Evolutionary conservation across 352 stramenopile genomes (phyloP).

Genomic region (Phytophthora citricola): DNA sequence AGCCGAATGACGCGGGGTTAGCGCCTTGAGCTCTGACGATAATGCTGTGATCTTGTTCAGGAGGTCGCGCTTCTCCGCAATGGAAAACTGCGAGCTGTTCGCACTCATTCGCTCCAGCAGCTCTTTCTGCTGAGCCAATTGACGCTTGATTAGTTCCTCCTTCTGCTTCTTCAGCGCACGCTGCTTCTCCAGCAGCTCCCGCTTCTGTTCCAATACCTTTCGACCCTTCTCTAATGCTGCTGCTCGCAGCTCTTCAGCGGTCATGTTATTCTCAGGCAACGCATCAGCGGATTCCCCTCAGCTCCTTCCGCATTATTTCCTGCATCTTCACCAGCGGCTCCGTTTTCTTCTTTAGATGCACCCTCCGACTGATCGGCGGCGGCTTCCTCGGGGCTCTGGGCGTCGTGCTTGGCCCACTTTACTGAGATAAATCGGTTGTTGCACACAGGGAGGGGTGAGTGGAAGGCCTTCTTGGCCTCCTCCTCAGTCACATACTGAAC

Average conservation of each 20-base stretch:
- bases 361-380: slow-evolving; percentile 44
- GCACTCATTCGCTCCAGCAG: slow-evolving; percentile 83
- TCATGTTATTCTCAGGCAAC: slow-evolving; percentile 66
- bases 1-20: slow-evolving; percentile 46
- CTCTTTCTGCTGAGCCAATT: slow-evolving; percentile 84
- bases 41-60: slow-evolving; percentile 87
- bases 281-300: slow-evolving; percentile 24
- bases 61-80: slow-evolving; percentile 76
- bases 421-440: slow-evolving; percentile 92
- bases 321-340: slow-evolving; percentile 6
- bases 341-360: slow-evolving; percentile 38
- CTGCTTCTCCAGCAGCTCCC: slow-evolving; percentile 88
- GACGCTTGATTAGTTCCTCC: slow-evolving; percentile 80
- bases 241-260: slow-evolving; percentile 70
- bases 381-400: slow-evolving; percentile 67
- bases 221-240: slow-evolving; percentile 82
- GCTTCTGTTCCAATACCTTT: slow-evolving; percentile 86
- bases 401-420: slow-evolving; percentile 87
- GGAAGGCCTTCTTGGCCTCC: slow-evolving; percentile 86
- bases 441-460: slow-evolving; percentile 88
- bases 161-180: slow-evolving; percentile 86
- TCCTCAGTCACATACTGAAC: slow-evolving; percentile 88
- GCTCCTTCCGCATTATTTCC: slow-evolving; percentile 27
- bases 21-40: slow-evolving; percentile 70
- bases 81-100: slow-evolving; percentile 74